Evolutionary conservation across 2,329 filamentous ascomycete species (phyloP), one percentile per base, ranked within the genome.

Genomic region (Pseudogymnoascus sp.): DNA sequence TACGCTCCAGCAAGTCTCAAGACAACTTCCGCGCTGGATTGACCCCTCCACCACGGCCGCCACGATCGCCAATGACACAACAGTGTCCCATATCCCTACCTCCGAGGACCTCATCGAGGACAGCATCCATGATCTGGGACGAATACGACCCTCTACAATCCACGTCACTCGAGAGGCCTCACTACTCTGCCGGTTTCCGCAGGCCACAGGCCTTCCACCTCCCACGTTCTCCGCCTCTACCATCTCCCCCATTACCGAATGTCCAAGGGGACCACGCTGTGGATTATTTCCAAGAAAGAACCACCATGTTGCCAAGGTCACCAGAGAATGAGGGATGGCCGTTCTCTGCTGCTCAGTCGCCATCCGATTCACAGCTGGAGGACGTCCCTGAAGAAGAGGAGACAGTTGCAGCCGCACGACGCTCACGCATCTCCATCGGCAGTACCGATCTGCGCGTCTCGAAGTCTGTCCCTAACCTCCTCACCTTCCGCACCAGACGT

Each of bases 321-420:
- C 56, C 31, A 31, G 56, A 60, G 19, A 60, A 60, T 60, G 56
- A 37, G 19, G 56, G 56, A 1, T 60, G 56, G 56, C 56, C 56
- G 14, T 60, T 60, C 37, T 37, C 56, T 37, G 33, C 56, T 24
- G 12, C 31, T 6, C 56, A 24, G 22, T 60, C 56, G 4, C 56
- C 56, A n/a, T 22, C 56, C 16, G 56, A 60, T 6, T 37, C 70
- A 11, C 74, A 79, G 19, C 75, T 88, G 16, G 78, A 84, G 5
- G 81, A 86, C 67, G 84, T 88, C 3, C 83, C 84, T 0, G 85
- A 88, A 69, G 85, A 88, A 68, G 85, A 88, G 35, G 85, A 87
- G 66, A 77, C 78, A 6, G 35, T 60, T 22, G 40, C 53, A n/a
- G 62, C 60, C 2, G 66, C 64, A 43, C 66, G 67, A 64, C 67